Base-by-base conservation (phyloP, 83 land plant species). In the Picea abies region DNA sequence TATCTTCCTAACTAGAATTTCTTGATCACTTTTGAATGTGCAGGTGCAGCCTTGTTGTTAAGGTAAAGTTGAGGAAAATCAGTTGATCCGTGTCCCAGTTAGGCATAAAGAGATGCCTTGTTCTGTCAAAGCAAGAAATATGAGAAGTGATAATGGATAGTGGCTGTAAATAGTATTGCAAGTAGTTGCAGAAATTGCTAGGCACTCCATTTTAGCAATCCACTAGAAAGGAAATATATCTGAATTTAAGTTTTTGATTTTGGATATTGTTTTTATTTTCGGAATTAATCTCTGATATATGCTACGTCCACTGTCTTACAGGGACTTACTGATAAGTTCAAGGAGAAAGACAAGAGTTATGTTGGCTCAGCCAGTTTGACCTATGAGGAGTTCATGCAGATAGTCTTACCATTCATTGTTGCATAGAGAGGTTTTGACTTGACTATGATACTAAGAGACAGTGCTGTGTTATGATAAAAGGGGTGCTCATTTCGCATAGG, bases 281-380 rank as follows among this genome's bases (percentile, higher is more conserved):
- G 23, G 20, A 32, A 23, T 75, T 35, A 44, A 44, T 62, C 32
- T 75, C 85, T 73, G 77, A 73, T 73, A 20, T 20, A n/a, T 60
- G 6, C 69, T n/a, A 22, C 47, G 16, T 66, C 73, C 58, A n/a
- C 25, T 80, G 22, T 66, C 25, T 69, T 19, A 49, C 91, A 96
- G 96, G 98, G 99, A 5, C 80, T 96, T 77, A 95, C 98, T 8
- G 99, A 96, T 12, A 96, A 90, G 80, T 96, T 96, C 86, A 95
- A 93, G 82, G 87, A 80, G 84, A 90, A 95, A 63, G 99, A 96
- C 79, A 60, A 82, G 23, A 79, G 78, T 10, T 90, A 81, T 76
- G 88, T 91, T 0, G 99, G 99, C 3, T 87, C 93, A 3, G 99
- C 98, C 1, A 90, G 87, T 19, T 67, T 92, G 67, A 75, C 86